Conservation (phyloP, 2,329 filamentous ascomycete genomes). For the Aureobasidium pullulans region DNA sequence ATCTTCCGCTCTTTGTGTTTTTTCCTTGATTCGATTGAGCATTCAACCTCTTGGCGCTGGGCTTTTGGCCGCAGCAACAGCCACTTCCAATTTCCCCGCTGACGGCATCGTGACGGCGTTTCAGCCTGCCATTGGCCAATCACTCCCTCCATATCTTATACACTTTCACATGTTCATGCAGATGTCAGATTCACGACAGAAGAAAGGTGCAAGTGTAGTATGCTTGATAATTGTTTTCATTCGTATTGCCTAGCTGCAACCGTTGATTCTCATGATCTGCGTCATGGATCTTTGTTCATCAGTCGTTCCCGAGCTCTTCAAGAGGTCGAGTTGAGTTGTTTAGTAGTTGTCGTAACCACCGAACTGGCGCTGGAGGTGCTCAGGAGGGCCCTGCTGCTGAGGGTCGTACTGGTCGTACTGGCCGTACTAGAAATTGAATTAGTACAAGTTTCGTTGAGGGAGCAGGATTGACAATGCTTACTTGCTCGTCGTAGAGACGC, state of each 20-base stretch:
- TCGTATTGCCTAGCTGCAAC: background rate
- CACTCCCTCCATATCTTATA: background rate
- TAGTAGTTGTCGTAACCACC: slow-evolving; percentile 16
- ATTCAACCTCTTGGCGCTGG: background rate
- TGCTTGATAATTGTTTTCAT: background rate
- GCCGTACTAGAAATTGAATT: background rate
- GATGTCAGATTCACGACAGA: background rate
- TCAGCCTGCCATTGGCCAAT: background rate
- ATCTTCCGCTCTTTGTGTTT: background rate
- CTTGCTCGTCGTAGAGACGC: slow-evolving; percentile 41
- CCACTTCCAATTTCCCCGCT: background rate
- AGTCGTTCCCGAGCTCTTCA: background rate
- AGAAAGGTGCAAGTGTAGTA: background rate
- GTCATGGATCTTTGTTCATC: background rate
- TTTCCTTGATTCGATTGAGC: background rate
- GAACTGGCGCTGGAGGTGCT: slow-evolving; percentile 27
- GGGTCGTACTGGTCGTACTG: slow-evolving; percentile 41
- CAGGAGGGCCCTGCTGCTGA: slow-evolving; percentile 31
- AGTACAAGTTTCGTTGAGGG: slow-evolving; percentile 14
- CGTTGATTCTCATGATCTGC: background rate
- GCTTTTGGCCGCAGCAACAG: background rate
- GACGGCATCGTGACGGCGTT: background rate
- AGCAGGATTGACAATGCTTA: slow-evolving; percentile 19
- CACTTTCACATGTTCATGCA: background rate
- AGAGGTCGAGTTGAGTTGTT: background rate